phyloP scores from a whole-genome alignment of 768 basidiomycete genomes.

The Trametes punicea region DNA sequence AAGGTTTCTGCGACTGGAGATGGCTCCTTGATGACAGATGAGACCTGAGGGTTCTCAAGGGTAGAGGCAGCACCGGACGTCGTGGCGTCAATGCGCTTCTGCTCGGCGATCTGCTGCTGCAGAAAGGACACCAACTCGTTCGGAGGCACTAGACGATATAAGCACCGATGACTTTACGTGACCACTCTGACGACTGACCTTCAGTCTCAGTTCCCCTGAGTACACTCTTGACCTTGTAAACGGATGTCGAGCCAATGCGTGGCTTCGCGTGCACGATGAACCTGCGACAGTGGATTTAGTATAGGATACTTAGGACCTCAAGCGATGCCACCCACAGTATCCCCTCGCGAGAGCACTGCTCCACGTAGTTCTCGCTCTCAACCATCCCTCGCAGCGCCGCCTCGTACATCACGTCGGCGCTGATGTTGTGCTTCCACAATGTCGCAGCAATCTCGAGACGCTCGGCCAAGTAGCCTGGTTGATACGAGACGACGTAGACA shows the following conservation, averaged over 20 bases:
- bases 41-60: constrained; percentile 36
- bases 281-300: constrained; percentile 30
- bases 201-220: constrained; percentile 76
- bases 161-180: neutral
- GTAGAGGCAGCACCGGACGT: constrained; percentile 55
- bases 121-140: constrained; percentile 75
- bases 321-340: constrained; percentile 55
- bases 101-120: constrained; percentile 74
- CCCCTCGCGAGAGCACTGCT: constrained; percentile 74
- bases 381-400: constrained; percentile 46
- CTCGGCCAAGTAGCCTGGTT: constrained; percentile 71
- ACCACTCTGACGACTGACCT: constrained; percentile 38
- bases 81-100: constrained; percentile 67
- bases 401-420: constrained; percentile 87
- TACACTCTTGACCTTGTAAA: constrained; percentile 82
- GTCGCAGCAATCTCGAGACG: constrained; percentile 73
- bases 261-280: constrained; percentile 54
- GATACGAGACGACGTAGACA: constrained; percentile 80
- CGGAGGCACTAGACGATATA: constrained; percentile 42
- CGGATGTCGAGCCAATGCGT: constrained; percentile 49
- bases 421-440: constrained; percentile 79
- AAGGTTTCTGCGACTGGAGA: constrained; percentile 47
- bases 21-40: constrained; percentile 35
- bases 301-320: neutral
- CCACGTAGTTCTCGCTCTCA: constrained; percentile 63